Conservation (phyloP, 352 stramenopile genomes). For the Globisporangium rhizosaccharum region DNA sequence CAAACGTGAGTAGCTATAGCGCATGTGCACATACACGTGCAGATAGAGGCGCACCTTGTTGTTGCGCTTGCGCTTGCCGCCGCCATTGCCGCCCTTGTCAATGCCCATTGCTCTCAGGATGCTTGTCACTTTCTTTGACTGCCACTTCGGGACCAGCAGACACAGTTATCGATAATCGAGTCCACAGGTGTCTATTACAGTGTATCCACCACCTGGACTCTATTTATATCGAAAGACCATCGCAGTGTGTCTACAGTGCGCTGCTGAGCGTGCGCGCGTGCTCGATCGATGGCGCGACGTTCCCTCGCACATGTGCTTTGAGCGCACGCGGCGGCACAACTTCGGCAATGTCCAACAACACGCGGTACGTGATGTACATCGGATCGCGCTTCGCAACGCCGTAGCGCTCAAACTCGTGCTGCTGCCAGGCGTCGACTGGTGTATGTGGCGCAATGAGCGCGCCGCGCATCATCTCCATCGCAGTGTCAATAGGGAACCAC, state of each 20-base stretch:
- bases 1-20: not conserved
- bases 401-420: conserved; percentile 29
- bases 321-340: conserved; percentile 17
- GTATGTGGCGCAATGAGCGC: conserved; percentile 21
- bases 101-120: conserved; percentile 5
- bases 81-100: conserved; percentile 14
- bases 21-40: not conserved
- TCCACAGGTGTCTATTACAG: no score
- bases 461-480: conserved; percentile 38
- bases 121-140: not conserved
- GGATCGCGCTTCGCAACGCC: conserved; percentile 31
- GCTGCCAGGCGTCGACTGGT: conserved; percentile 38
- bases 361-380: conserved; percentile 48
- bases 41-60: conserved; percentile 10
- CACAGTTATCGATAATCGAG: no score
- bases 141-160: no score
- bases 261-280: conserved; percentile 3
- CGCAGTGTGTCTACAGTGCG: conserved; percentile 4
- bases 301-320: not conserved
- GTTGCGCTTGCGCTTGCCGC: conserved; percentile 16
- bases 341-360: conserved; percentile 31
- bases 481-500: conserved; percentile 50
- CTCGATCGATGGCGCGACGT: conserved; percentile 7
- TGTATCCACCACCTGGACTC: no score
- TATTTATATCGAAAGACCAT: no score